Evolutionary conservation across 2,329 filamentous ascomycete genomes (phyloP).

Genomic region (Aspergillus melleus): DNA sequence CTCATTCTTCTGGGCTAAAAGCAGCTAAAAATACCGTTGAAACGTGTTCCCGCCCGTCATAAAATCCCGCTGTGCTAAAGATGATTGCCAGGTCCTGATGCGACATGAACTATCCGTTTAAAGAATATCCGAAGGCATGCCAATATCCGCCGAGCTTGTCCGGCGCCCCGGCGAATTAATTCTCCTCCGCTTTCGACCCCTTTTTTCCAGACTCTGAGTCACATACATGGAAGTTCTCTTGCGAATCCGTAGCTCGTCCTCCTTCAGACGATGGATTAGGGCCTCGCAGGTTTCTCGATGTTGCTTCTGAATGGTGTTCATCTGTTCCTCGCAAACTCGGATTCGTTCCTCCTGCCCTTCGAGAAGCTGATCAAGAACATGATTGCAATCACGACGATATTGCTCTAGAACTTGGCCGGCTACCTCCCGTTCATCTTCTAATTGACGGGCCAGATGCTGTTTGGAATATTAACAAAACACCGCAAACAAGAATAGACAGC

Average conservation of each 20-base stretch:
- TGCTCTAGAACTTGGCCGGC: slow-evolving; percentile 45
- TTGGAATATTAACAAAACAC: neutral
- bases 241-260: slow-evolving; percentile 23
- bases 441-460: slow-evolving; percentile 45
- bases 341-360: slow-evolving; percentile 42
- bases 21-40: neutral
- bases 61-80: neutral
- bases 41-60: neutral
- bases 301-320: slow-evolving; percentile 28
- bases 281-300: slow-evolving; percentile 30
- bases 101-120: too few relatives aligned
- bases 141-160: neutral
- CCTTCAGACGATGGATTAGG: slow-evolving; percentile 30
- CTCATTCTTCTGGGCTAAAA: too few relatives aligned
- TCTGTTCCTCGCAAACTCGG: slow-evolving; percentile 29
- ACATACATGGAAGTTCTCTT: slow-evolving; percentile 13
- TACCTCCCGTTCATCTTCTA: slow-evolving; percentile 49
- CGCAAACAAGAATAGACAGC: neutral
- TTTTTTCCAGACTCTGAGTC: neutral
- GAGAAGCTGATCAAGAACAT: slow-evolving; percentile 45
- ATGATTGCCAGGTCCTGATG: neutral
- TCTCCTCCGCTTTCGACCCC: neutral
- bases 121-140: neutral
- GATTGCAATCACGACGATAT: slow-evolving; percentile 45
- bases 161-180: neutral